Base-by-base conservation (phyloP, 225 moss, liverwort and hornwort species). In the Bryum argenteum region DNA sequence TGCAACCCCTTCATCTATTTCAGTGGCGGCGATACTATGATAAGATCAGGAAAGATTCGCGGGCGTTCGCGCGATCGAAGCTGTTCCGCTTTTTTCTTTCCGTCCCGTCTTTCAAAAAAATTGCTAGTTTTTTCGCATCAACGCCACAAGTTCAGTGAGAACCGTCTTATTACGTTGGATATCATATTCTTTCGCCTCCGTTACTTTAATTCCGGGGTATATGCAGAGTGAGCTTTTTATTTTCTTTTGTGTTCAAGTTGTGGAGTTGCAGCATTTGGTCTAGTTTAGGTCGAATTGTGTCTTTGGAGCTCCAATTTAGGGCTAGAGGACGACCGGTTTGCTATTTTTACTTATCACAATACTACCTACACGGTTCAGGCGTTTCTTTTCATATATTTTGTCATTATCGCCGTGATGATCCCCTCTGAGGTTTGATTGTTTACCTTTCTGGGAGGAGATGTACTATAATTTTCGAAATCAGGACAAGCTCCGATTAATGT, bases 291-390 rank as follows among this genome's bases (percentile, higher is more conserved):
- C 38, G n/a, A 2, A 48, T 10, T 9, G 55, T 28, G 41, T 5
- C n/a, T 21, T 8, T 28, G 67, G 40, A 53, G 71, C 78, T 71
- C n/a, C 44, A 64, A 75, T 69, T 80, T 81, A 78, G 84, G 80
- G 71, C 78, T 84, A 5, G 28, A 41, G 52, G 15, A 48, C 54
- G 9, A 63, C 39, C 12, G 40, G 33, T 71, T 52, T 28, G 48
- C 15, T 15, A 12, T 61, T 41, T 39, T 1, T 22, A 14, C 14
- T 12, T 28, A 16, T 3, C 28, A 19, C 19, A 8, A 39, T 11
- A 17, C 20, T 53, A 6, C 43, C 9, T 19, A 15, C 14, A 50
- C 40, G 18, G 28, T 15, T 13, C 3, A 16, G 45, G 20, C 26
- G 23, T 12, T 55, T 22, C 8, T 40, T 45, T 33, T 5, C 14